A percentile compares a stretch with the other conserved stretches of the same genome.
phyloP scores from a whole-genome alignment of 495 filamentous ascomycete species.

The Rhypophila decipiens region DNA sequence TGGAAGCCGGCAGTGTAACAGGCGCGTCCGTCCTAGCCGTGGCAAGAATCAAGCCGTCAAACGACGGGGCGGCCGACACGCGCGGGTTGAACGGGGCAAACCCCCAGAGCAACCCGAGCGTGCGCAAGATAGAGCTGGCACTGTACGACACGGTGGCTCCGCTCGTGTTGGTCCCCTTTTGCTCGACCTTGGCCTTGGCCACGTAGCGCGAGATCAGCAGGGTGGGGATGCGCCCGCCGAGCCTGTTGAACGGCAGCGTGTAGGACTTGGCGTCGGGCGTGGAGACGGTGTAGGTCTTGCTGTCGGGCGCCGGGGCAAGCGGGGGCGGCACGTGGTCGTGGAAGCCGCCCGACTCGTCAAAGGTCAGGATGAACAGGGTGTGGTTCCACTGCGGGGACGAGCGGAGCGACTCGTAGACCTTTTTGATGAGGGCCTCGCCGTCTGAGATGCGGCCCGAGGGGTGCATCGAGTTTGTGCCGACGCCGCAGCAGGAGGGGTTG shows the following conservation, averaged over 20 bases:
- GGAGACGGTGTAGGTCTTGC: conserved; percentile 38
- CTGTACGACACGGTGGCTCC: conserved; percentile 30
- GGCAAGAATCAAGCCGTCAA: conserved; percentile 32
- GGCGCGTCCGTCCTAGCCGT: conserved; percentile 1
- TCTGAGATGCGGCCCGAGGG: conserved; percentile 38
- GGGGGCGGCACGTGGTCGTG: conserved; percentile 42
- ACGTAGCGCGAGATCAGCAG: conserved; percentile 46
- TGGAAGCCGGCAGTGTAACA: conserved; percentile 1
- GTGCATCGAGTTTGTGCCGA: conserved; percentile 42
- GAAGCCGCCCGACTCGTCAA: conserved; percentile 45
- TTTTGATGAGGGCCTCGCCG: conserved; percentile 44
- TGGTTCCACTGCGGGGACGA: conserved; percentile 16
- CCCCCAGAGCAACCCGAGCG: conserved; percentile 37
- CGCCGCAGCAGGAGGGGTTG: conserved; percentile 45
- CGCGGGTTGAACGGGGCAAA: conserved; percentile 37
- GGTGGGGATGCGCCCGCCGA: conserved; percentile 44
- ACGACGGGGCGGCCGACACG: conserved; percentile 36
- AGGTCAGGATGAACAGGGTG: conserved; percentile 44
- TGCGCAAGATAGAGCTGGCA: conserved; percentile 36
- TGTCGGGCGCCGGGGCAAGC: conserved; percentile 22
- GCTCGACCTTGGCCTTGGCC: conserved; percentile 38
- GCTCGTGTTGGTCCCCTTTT: conserved; percentile 34
- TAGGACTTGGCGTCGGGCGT: conserved; percentile 34
- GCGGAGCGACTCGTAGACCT: conserved; percentile 33
- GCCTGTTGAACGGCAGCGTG: conserved; percentile 41